A percentile compares a stretch with the other conserved stretches of the same genome.
Evolutionary conservation across 2,329 filamentous ascomycete species (phyloP).

Genomic region (Didymella pinodella): DNA sequence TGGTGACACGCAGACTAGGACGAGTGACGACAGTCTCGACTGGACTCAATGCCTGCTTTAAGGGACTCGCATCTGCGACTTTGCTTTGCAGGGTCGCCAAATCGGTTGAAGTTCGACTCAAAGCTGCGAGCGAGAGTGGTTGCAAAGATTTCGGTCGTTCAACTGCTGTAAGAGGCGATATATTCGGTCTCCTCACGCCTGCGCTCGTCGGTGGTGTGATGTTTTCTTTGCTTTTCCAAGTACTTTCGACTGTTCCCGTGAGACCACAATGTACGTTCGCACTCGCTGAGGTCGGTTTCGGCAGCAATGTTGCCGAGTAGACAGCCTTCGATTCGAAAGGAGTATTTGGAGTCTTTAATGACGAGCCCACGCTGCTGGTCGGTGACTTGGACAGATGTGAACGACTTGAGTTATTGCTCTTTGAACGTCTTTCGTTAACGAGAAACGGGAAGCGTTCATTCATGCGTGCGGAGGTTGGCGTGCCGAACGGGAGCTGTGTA

Average conservation of each 20-base stretch:
- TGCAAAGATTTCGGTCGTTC: constrained; percentile 32
- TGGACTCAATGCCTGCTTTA: constrained; percentile 7
- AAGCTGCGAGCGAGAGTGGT: constrained; percentile 21
- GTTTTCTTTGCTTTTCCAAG: constrained; percentile 36
- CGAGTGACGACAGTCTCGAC: constrained; percentile 18
- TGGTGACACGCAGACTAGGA: constrained; percentile 25
- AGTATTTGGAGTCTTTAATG: constrained; percentile 19
- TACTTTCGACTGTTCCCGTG: constrained; percentile 10
- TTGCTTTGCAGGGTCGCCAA: constrained; percentile 27
- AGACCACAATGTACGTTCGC: constrained; percentile 18
- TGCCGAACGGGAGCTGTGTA: constrained; percentile 23
- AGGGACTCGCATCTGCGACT: constrained; percentile 9
- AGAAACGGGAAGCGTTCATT: constrained; percentile 56
- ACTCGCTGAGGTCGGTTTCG: constrained; percentile 13
- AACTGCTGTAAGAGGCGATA: constrained; percentile 3
- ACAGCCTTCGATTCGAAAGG: constrained; percentile 26
- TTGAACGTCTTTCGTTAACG: constrained; percentile 44
- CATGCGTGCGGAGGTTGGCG: constrained; percentile 49
- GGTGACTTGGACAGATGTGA: constrained; percentile 29
- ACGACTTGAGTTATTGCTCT: constrained; percentile 35
- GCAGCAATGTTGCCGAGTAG: constrained; percentile 34
- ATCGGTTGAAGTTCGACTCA: constrained; percentile 25
- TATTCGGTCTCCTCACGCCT: constrained; percentile 3
- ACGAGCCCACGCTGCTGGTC: constrained; percentile 27
- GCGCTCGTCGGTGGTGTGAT: constrained; percentile 20